Conservation (phyloP, 1,284 basidiomycete species). For the Apiotrichum laibachii region DNA sequence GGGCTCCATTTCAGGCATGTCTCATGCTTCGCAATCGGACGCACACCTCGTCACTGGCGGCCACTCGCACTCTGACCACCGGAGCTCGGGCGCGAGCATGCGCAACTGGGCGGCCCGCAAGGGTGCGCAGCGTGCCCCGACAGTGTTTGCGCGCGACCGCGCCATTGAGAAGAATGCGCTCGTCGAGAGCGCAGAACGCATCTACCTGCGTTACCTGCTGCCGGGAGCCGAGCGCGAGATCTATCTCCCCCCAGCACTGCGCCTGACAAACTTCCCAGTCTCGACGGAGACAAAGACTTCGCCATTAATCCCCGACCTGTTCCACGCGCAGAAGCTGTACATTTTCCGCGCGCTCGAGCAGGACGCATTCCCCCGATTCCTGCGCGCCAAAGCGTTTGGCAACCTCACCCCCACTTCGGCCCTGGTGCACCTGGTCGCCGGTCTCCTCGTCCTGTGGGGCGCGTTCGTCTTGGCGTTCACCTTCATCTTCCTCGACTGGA, state of each 20-base stretch:
- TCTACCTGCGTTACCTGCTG: slow-evolving; percentile 85
- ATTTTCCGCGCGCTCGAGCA: slow-evolving; percentile 96
- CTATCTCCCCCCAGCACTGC: slow-evolving; percentile 69
- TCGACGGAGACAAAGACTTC: slow-evolving; percentile 68
- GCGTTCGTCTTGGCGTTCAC: slow-evolving; percentile 85
- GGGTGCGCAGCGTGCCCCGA: slow-evolving; percentile 64
- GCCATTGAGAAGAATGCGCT: slow-evolving; percentile 88
- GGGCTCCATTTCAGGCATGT: slow-evolving; percentile 1
- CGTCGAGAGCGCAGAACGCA: slow-evolving; percentile 88
- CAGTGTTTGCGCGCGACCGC: slow-evolving; percentile 80
- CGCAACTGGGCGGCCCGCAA: slow-evolving; percentile 13
- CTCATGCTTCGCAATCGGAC: neutral
- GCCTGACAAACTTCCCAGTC: slow-evolving; percentile 53
- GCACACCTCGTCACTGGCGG: neutral
- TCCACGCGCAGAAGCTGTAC: slow-evolving; percentile 95
- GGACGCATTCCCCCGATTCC: slow-evolving; percentile 94
- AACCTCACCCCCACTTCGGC: slow-evolving; percentile 90
- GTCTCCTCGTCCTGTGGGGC: slow-evolving; percentile 86
- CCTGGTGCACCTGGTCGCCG: slow-evolving; percentile 76
- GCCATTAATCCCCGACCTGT: slow-evolving; percentile 92
- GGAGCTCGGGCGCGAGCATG: slow-evolving; percentile 9
- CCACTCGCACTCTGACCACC: neutral
- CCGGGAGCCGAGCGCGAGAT: slow-evolving; percentile 72
- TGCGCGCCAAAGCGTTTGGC: slow-evolving; percentile 93
- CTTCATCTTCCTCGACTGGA: slow-evolving; percentile 87